phyloP scores from a whole-genome alignment of 176 grass and related monocot species.

The Phoenix roebelenii region DNA sequence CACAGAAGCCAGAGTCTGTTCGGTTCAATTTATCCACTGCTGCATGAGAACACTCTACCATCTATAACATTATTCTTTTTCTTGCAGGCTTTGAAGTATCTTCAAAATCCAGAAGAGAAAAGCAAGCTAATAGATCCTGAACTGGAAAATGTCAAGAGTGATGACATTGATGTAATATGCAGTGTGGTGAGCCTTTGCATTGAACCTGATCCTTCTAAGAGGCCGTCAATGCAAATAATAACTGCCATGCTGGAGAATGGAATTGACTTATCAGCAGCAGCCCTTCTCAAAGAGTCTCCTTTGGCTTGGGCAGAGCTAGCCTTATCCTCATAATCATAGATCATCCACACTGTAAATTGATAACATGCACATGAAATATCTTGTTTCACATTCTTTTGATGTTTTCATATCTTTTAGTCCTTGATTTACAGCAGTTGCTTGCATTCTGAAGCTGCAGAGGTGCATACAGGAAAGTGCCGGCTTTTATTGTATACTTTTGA shows the following conservation, averaged over 20 bases:
- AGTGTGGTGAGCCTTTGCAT: slow-evolving; percentile 81
- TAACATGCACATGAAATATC: no score
- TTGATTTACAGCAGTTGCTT: no score
- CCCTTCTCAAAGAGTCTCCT: slow-evolving; percentile 46
- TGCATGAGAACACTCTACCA: neutral
- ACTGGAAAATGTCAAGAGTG: slow-evolving; percentile 44
- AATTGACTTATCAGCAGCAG: slow-evolving; percentile 49
- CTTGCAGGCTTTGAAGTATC: slow-evolving; percentile 59
- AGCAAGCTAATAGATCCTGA: slow-evolving; percentile 50
- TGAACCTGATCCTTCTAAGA: slow-evolving; percentile 54
- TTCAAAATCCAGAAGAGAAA: slow-evolving; percentile 45
- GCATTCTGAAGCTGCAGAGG: no score
- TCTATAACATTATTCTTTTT: neutral
- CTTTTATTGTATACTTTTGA: no score
- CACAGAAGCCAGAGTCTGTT: no score
- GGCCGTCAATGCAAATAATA: slow-evolving; percentile 80
- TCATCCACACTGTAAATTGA: no score
- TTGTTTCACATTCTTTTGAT: no score
- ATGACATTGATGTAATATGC: slow-evolving; percentile 61
- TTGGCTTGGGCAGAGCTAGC: slow-evolving; percentile 81
- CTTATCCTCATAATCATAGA: slow-evolving; percentile 24
- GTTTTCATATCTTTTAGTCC: no score
- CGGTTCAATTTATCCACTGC: neutral
- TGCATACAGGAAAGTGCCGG: no score
- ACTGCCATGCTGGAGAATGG: slow-evolving; percentile 69